These are phyloP conservation scores for Priceomyces medius DNA, from an alignment of 805 yeast genomes.

Conservation along the genomic window DNA sequence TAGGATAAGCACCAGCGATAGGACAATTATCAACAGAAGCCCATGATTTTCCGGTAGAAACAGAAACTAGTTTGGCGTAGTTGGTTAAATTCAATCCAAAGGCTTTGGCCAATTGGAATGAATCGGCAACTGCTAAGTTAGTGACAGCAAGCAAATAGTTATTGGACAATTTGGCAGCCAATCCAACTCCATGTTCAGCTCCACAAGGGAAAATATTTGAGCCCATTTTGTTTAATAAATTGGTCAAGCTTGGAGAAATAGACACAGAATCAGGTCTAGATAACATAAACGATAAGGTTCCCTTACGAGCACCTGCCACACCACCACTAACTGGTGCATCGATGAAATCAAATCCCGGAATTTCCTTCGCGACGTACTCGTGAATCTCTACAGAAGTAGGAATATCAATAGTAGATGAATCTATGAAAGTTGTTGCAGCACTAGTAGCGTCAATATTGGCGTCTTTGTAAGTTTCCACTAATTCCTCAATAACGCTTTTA, in stretches of 20 bases:
- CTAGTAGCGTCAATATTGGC: slow-evolving; percentile 8
- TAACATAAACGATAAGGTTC: slow-evolving; percentile 52
- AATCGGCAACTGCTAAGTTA: slow-evolving; percentile 55
- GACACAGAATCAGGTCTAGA: slow-evolving; percentile 32
- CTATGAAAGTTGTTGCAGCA: slow-evolving; percentile 37
- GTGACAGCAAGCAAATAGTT: slow-evolving; percentile 53
- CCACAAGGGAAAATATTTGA: slow-evolving; percentile 50
- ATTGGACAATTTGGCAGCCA: slow-evolving; percentile 55
- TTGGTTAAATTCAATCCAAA: slow-evolving; percentile 46
- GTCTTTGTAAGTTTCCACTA: slow-evolving; percentile 31
- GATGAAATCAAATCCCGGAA: slow-evolving; percentile 43
- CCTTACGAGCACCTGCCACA: slow-evolving; percentile 52
- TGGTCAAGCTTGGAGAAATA: slow-evolving; percentile 30
- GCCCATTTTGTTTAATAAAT: slow-evolving; percentile 44
- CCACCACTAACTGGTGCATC: slow-evolving; percentile 62
- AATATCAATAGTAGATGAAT: slow-evolving; percentile 53
- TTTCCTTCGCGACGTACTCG: slow-evolving; percentile 26
- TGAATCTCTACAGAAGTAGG: slow-evolving; percentile 45
- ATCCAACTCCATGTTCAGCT: slow-evolving; percentile 46
- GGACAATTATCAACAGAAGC: slow-evolving; percentile 56
- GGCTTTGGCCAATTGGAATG: slow-evolving; percentile 51
- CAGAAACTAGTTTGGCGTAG: slow-evolving; percentile 50
- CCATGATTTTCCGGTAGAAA: slow-evolving; percentile 55
- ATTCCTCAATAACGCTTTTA: slow-evolving; percentile 36
- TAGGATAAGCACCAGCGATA: slow-evolving; percentile 46